Evolutionary conservation across 2,329 filamentous ascomycete genomes (phyloP), one percentile per base, ranked within the genome.

Genomic region (Microdochium trichocladiopsis): DNA sequence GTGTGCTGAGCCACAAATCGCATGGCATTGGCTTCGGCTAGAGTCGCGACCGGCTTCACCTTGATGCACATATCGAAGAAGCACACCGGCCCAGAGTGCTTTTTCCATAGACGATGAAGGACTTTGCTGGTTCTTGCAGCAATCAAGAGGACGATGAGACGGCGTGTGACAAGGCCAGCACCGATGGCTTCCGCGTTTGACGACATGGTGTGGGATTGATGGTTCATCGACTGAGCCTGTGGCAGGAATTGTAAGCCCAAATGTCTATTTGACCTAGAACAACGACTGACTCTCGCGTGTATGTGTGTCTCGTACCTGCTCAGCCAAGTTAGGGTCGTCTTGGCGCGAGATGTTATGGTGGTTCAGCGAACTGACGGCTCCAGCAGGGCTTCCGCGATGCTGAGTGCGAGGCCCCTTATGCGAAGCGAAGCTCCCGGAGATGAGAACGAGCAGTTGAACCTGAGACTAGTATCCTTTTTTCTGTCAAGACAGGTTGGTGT

Each of bases 21-120:
- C 65, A 77, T 72, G 5, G 70, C 63, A 31, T 61, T 59, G 23
- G 66, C 72, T 60, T 74, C 70, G 10, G 65, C 60, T 5, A 73
- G 59, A 45, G 64, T 61, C 12, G 60, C 54, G 43, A 41, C 60
- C 18, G 48, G 48, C 2, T 60, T 63, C 31, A 59, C 58, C 53
- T 72, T 71, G 53, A 69, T 36, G 28, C 22, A 52, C 10, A 9
- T 18, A 24, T 33, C 28, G 28, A 33, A 33, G 28, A 33, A 33
- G 28, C 28, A 33, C 28, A 33, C 28, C 28, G 28, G 28, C 28
- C 28, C 28, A 33, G 28, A 8, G 28, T 33, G 14, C 28, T 8
- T 33, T 33, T 33, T 33, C 28, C 28, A 33, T 14, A 33, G 28
- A 33, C 28, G 28, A 33, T 33, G 28, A 33, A 33, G 28, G 28